Evolutionary conservation across 495 filamentous ascomycete species (phyloP).

Genomic region (Penicillium salamii): DNA sequence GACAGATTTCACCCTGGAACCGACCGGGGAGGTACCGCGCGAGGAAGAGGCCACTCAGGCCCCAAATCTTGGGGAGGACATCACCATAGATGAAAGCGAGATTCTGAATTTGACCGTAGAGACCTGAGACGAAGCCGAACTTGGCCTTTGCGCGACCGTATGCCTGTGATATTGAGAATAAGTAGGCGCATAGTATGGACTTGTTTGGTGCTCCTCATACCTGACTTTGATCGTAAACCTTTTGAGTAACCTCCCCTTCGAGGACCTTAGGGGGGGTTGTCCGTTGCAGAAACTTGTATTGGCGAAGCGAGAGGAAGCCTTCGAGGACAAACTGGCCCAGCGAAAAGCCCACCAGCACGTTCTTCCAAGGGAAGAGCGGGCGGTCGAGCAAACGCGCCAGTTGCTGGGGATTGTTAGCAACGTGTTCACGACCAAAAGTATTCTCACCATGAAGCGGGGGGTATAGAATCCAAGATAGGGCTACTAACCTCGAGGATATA

Average conservation of each 20-base stretch:
- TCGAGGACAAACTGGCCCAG: conserved; percentile 86
- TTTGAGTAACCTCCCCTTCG: conserved; percentile 78
- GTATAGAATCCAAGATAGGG: neutral
- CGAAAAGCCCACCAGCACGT: conserved; percentile 88
- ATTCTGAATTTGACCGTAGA: conserved; percentile 85
- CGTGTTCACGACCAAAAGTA: neutral
- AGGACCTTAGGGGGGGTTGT: conserved; percentile 81
- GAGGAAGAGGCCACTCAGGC: conserved; percentile 70
- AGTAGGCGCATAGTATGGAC: conserved; percentile 7
- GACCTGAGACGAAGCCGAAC: conserved; percentile 72
- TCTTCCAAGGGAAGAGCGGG: conserved; percentile 96
- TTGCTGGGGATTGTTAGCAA: conserved; percentile 53
- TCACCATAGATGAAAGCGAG: conserved; percentile 85
- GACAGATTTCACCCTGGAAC: conserved; percentile 89
- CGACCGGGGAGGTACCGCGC: conserved; percentile 67
- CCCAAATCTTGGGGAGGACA: conserved; percentile 87
- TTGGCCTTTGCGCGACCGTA: conserved; percentile 95
- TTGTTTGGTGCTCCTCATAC: conserved; percentile 36
- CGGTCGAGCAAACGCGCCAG: conserved; percentile 84
- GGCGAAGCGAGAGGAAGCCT: conserved; percentile 76
- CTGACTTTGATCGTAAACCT: conserved; percentile 93
- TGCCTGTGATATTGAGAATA: conserved; percentile 51
- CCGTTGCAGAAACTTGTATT: conserved; percentile 78
- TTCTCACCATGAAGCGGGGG: neutral
- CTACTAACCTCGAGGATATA: conserved; percentile 43